Percentiles rank a stretch among this genome's conserved stretches.
Evolutionary conservation across 305 asterid species (phyloP).

Genomic region (Fraxinus platypoda): DNA sequence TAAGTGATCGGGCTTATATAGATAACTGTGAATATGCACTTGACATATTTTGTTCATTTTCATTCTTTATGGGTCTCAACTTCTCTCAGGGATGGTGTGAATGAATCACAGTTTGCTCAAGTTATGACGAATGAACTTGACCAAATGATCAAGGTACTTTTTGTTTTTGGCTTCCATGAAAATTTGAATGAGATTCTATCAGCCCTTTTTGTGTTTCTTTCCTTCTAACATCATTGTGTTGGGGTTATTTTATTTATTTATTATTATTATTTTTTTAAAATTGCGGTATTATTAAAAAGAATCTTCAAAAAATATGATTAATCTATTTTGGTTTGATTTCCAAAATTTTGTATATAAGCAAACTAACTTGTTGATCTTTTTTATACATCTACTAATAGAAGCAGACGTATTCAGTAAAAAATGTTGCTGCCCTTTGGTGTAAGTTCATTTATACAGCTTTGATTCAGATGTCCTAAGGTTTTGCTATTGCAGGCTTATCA

Average conservation of each 20-base stretch:
- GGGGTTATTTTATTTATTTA: background rate
- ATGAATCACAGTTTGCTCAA: conserved; percentile 82
- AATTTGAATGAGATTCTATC: conserved; percentile 17
- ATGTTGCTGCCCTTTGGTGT: background rate
- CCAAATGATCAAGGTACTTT: conserved; percentile 83
- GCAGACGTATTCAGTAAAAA: background rate
- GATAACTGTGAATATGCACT: conserved; percentile 15
- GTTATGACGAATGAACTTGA: conserved; percentile 70
- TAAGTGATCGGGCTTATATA: conserved; percentile 13
- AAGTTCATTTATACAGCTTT: background rate
- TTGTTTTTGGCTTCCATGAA: conserved; percentile 13
- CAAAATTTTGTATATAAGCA: background rate
- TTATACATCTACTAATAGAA: background rate
- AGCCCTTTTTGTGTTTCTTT: background rate
- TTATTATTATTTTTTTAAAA: background rate
- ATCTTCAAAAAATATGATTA: background rate
- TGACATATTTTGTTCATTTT: conserved; percentile 15
- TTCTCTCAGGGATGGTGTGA: conserved; percentile 80
- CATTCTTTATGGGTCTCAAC: conserved; percentile 17
- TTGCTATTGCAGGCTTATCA: conserved; percentile 61
- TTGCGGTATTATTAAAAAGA: background rate
- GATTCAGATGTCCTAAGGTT: conserved; percentile 17
- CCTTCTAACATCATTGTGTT: background rate
- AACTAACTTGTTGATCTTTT: conserved; percentile 3
- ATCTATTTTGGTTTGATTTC: conserved; percentile 5